Evolutionary conservation across 495 filamentous ascomycete genomes (phyloP).

Genomic region (Gamarada debralockiae): DNA sequence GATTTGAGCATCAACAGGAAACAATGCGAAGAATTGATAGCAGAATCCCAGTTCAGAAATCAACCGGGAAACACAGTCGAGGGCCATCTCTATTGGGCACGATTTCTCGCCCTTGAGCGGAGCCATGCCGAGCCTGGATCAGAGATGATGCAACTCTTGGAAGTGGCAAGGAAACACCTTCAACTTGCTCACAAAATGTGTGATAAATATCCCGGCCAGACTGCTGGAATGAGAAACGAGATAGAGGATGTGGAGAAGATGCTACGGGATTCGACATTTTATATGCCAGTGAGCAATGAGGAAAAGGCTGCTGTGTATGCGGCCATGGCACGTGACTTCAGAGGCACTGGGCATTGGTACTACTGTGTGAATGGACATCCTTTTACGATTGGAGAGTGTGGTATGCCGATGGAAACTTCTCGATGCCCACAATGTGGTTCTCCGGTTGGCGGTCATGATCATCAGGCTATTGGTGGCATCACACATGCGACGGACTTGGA

Average conservation of each 20-base stretch:
- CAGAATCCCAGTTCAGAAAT: constrained; percentile 15
- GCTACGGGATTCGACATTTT: constrained; percentile 35
- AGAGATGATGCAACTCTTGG: constrained; percentile 10
- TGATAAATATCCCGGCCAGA: constrained; percentile 15
- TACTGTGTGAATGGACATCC: constrained; percentile 63
- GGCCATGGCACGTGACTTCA: constrained; percentile 41
- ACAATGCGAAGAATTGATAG: constrained; percentile 18
- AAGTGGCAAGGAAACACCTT: constrained; percentile 12
- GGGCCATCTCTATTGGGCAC: constrained; percentile 30
- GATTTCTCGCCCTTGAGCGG: constrained; percentile 30
- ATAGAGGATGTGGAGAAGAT: constrained; percentile 33
- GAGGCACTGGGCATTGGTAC: constrained; percentile 63
- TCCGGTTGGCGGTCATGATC: constrained; percentile 54
- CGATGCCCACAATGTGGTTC: constrained; percentile 63
- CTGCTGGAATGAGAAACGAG: constrained; percentile 25
- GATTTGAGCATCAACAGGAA: constrained; percentile 33
- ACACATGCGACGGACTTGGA: constrained; percentile 46
- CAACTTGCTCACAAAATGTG: constrained; percentile 13
- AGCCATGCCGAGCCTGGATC: constrained; percentile 10
- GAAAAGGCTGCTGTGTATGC: constrained; percentile 40
- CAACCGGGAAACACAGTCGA: constrained; percentile 25
- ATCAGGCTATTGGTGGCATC: constrained; percentile 50
- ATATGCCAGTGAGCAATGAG: constrained; percentile 39
- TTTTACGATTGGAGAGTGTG: constrained; percentile 73
- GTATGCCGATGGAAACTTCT: constrained; percentile 60